These are phyloP conservation scores for Aureobasidium leucospermi DNA, from an alignment of 2,329 filamentous ascomycete species.

Conservation along the genomic window DNA sequence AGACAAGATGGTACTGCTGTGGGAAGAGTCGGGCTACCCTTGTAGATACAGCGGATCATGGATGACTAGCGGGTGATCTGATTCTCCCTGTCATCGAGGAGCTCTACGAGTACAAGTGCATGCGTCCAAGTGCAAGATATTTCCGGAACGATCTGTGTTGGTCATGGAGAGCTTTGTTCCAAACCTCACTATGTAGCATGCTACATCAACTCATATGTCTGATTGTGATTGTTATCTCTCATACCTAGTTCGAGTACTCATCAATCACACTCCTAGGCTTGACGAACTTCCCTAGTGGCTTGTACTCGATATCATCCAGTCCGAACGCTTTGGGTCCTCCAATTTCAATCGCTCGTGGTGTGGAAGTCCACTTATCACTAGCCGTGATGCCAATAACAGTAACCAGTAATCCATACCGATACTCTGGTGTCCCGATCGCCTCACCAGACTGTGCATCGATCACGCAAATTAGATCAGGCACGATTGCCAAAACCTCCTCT, in stretches of 20 bases:
- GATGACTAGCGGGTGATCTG: no score
- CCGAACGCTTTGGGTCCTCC: conserved; percentile 39
- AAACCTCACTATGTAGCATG: no score
- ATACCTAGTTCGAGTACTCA: conserved; percentile 34
- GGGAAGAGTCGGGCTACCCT: no score
- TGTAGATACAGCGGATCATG: no score
- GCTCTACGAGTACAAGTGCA: no score
- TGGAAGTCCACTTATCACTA: conserved; percentile 17
- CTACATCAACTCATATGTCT: no score
- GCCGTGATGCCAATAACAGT: conserved; percentile 36
- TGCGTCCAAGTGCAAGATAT: no score
- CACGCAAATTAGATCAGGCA: conserved; percentile 51
- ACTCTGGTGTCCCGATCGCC: conserved; percentile 51
- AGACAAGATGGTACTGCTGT: no score
- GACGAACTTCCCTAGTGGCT: conserved; percentile 41
- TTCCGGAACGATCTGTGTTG: no score
- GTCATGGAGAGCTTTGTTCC: no score
- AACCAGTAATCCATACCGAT: conserved; percentile 47
- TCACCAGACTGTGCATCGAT: conserved; percentile 51
- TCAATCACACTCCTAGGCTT: conserved; percentile 49
- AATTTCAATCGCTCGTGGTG: conserved; percentile 41
- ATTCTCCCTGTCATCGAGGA: no score
- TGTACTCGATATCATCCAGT: conserved; percentile 43
- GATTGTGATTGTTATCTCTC: no score
- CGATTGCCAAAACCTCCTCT: conserved; percentile 41